A percentile compares a stretch with the other conserved stretches of the same genome.
These are phyloP conservation scores for Saxophila tyrrhenica DNA, from an alignment of 495 filamentous ascomycete species.

Conservation along the genomic window DNA sequence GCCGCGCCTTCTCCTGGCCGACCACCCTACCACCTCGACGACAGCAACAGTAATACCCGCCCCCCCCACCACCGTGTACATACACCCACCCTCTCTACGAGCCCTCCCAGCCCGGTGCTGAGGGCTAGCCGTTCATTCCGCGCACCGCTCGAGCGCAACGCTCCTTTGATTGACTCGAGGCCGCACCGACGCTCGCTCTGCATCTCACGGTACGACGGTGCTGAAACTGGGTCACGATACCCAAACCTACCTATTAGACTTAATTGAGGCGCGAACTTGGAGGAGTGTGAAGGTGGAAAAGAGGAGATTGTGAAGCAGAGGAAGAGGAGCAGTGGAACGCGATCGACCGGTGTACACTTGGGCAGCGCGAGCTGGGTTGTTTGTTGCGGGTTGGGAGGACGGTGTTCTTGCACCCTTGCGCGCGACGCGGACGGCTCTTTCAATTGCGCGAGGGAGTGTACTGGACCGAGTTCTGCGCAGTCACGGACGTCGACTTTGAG, in stretches of 20 bases:
- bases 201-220: background rate
- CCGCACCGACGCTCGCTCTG: background rate
- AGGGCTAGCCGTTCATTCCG: background rate
- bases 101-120: slow-evolving; percentile 3
- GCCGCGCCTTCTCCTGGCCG: background rate
- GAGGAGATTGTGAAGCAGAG: background rate
- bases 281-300: too few species aligned
- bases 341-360: background rate
- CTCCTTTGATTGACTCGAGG: background rate
- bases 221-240: background rate
- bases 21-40: background rate
- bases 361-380: background rate
- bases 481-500: background rate
- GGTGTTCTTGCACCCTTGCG: too few species aligned
- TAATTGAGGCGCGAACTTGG: background rate
- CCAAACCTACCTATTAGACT: background rate
- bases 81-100: background rate
- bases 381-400: background rate
- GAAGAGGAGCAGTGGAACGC: background rate
- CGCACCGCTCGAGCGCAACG: background rate
- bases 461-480: too few species aligned
- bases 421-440: too few species aligned
- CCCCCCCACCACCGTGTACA: background rate
- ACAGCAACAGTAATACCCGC: background rate
- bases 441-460: too few species aligned